Evolutionary conservation across 2,329 filamentous ascomycete species (phyloP), one percentile per base, ranked within the genome.

Genomic region (Trichoderma endophyticum): DNA sequence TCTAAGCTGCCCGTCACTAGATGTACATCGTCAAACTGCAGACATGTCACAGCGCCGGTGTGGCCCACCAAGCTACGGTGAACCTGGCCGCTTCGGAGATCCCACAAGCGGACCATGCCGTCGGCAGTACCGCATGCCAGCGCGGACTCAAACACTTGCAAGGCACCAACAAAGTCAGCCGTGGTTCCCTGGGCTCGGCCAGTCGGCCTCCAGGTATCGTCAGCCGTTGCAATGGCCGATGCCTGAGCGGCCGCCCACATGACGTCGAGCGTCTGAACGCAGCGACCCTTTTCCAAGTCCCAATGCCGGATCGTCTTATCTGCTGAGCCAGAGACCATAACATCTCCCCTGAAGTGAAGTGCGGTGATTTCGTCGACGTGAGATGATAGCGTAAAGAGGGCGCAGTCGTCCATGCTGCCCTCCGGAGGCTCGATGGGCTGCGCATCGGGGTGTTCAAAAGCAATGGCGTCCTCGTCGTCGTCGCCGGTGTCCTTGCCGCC

Each of bases 261-360:
- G 7, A 99, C 95, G 82, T 99, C 96, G 63, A 99, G 86, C 3
- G 96, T 99, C 82, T 99, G 96, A 69, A 99, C 93, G 81, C 96
- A 98, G 63, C 96, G 92, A n/a, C 96, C 96, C 80, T 95, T 98
- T 77, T 95, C 93, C 64, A 99, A 87, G 84, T 99, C 96, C 96
- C 96, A 99, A 81, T 99, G 96, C 59, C 96, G 91, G 70, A 99
- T 86, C 1, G 96, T 99, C 86, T 99, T 99, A 84, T 99, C 96
- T 0, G 96, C 92, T 8, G 95, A 98, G 14, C 96, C 96, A 2
- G 96, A 99, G 36, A 99, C 94, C 18, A 99, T 87, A 0, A 93
- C 94, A 76, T 97, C 91, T 70, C 93, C 93, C 73, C 91, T 89
- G 83, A 99, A 97, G 82, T 98, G 92, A 28, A 99, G 86, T 8